phyloP scores from a whole-genome alignment of 495 filamentous ascomycete genomes.

The Penicillium paxilli region DNA sequence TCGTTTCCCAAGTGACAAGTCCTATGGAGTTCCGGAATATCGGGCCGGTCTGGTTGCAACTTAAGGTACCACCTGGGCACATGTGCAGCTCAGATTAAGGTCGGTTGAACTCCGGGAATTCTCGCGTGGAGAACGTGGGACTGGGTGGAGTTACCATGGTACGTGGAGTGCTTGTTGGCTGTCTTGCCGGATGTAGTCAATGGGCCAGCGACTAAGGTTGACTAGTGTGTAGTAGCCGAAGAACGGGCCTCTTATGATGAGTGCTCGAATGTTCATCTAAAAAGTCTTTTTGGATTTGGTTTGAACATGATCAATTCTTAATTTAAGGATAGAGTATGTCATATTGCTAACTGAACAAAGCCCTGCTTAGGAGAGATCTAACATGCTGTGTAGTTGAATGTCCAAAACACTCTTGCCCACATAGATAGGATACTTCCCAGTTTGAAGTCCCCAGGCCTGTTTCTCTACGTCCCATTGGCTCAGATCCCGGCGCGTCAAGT shows the following conservation, averaged over 20 bases:
- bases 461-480: conserved; percentile 59
- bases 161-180: not conserved
- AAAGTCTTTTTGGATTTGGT: no score
- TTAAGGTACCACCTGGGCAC: no score
- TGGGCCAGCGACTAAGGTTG: not conserved
- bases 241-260: no score
- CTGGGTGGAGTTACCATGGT: not conserved
- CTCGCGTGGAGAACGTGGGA: not conserved
- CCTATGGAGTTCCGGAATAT: not conserved
- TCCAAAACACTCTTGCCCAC: not conserved
- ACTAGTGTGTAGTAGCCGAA: no score
- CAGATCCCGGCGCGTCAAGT: conserved; percentile 58
- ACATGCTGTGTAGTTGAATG: not conserved
- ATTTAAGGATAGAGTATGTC: no score
- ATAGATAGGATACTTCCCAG: not conserved
- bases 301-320: no score
- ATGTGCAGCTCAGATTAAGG: no score
- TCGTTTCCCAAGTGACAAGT: not conserved
- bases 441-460: conserved; percentile 51
- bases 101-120: not conserved
- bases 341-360: no score
- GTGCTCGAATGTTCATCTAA: no score
- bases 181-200: not conserved
- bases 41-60: not conserved
- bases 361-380: not conserved